Base-by-base conservation (phyloP, 2,329 filamentous ascomycete genomes). In the Fusarium sp. region DNA sequence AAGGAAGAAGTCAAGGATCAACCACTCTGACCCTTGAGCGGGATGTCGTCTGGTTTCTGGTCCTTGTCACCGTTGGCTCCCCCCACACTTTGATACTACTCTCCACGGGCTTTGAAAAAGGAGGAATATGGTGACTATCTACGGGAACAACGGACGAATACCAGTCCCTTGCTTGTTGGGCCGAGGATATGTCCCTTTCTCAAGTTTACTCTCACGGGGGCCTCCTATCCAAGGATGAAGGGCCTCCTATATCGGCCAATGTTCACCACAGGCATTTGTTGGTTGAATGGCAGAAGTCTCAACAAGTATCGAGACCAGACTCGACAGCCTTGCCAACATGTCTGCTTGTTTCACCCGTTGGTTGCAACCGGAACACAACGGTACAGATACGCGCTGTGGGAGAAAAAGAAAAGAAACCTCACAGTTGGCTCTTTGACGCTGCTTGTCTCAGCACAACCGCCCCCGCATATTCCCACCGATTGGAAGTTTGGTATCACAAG, bases 51-150 rank as follows among this genome's bases (percentile, higher is more conserved):
- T 64, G 32, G 35, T 56, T 52, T 45, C 37, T 64, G 50, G 37
- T 34, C 62, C 48, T 30, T 54, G 66, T 34, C 39, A 13, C 61
- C 45, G 18, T 32, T 48, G 32, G 35, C 25, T 32, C 30, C 52
- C 61, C 71, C 69, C 62, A 75, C 63, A 62, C 57, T 30, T 43
- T 63, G 62, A 67, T 64, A 43, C 45, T 64, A 72, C 66, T 61
- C 34, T 62, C 37, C 35, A 65, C 56, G 43, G 35, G 32, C 35
- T 67, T 35, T 39, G 52, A 58, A 43, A 48, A 64, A 66, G 72
- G 34, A 58, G 48, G 66, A 65, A 30, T 8, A 18, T 37, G 30
- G n/a, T 39, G 20, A 58, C 11, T 27, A 13, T 52, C 25, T 37
- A 30, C 48, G 35, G 66, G 60, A 68, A n/a, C 34, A 62, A 25